Percentiles rank a stretch among this genome's conserved stretches.
phyloP scores from a whole-genome alignment of 106 monocot genomes.

The Posidonia australis region DNA sequence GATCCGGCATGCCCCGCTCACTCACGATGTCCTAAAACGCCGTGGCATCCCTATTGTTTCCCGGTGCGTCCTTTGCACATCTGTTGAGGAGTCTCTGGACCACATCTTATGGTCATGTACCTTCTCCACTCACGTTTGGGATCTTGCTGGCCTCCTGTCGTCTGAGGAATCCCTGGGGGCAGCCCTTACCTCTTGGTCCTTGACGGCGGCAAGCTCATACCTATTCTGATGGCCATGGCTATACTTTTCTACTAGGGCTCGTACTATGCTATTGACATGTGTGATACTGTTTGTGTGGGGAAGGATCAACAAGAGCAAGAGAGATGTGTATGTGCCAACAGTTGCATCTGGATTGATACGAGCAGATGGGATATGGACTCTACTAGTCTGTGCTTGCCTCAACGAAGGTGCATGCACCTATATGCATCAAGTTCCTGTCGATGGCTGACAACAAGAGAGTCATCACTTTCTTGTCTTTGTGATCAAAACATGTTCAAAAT shows the following conservation, averaged over 20 bases:
- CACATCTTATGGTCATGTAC: too few species aligned
- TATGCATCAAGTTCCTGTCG: constrained; percentile 45
- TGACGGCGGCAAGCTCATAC: constrained; percentile 26
- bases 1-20: too few species aligned
- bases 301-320: constrained; percentile 18
- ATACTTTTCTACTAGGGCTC: constrained; percentile 34
- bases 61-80: too few species aligned
- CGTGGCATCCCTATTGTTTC: too few species aligned
- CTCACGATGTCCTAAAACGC: too few species aligned
- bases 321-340: constrained; percentile 24
- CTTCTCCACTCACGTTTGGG: too few species aligned
- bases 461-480: constrained; percentile 29
- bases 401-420: constrained; percentile 29
- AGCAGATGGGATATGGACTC: constrained; percentile 35
- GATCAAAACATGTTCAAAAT: neutral
- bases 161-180: too few species aligned
- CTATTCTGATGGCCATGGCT: constrained; percentile 43
- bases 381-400: constrained; percentile 32
- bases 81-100: too few species aligned
- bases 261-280: constrained; percentile 39
- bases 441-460: constrained; percentile 13
- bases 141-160: too few species aligned
- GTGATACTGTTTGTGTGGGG: constrained; percentile 36
- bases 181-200: too few species aligned
- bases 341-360: constrained; percentile 39